A percentile compares a stretch with the other conserved stretches of the same genome.
phyloP scores from a whole-genome alignment of 225 moss, liverwort and hornwort genomes.

The Climacium dendroides region DNA sequence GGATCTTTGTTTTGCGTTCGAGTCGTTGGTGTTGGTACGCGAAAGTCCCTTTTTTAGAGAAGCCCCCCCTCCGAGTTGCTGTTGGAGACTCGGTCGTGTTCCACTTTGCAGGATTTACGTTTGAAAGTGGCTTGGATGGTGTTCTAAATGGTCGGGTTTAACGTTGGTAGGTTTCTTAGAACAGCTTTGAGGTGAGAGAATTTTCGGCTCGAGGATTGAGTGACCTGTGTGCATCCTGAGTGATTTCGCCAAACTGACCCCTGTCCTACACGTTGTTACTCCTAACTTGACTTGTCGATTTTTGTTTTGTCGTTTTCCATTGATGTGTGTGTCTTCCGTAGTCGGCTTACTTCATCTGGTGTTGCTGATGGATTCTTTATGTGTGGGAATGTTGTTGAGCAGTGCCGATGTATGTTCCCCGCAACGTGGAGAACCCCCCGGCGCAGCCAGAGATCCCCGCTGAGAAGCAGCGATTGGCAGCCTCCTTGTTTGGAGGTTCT shows the following conservation, averaged over 20 bases:
- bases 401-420: slow-evolving; percentile 10
- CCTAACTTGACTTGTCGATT: neutral
- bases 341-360: neutral
- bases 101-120: neutral
- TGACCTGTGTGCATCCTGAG: neutral
- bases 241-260: too few relatives aligned
- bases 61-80: too few relatives aligned
- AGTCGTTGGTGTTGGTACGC: neutral
- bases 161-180: neutral
- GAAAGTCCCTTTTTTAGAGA: too few relatives aligned
- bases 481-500: slow-evolving; percentile 68
- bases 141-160: neutral
- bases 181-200: neutral
- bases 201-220: neutral
- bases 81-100: neutral
- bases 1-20: neutral
- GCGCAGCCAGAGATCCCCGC: slow-evolving; percentile 38
- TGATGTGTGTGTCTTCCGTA: neutral
- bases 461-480: slow-evolving; percentile 72
- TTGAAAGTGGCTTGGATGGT: neutral
- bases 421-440: slow-evolving; percentile 3
- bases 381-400: neutral
- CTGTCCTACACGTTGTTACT: neutral
- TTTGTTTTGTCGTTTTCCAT: neutral
- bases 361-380: neutral